Conservation (phyloP, 306 rosid genomes). For the Malus asiatica region DNA sequence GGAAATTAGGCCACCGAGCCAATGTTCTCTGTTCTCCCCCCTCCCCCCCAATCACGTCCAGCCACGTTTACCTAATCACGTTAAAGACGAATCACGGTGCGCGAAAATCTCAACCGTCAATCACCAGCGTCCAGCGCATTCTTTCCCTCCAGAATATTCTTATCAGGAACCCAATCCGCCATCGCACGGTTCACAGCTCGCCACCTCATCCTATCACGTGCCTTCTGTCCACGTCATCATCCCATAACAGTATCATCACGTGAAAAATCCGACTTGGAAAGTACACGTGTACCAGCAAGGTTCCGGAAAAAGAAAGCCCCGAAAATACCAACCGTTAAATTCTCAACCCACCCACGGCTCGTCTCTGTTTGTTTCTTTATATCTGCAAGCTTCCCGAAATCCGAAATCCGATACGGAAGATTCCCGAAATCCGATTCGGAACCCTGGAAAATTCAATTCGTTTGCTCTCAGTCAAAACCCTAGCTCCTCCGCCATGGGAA, state of each 20-base stretch:
- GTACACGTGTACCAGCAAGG: conserved; percentile 8
- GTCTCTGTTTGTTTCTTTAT: no score
- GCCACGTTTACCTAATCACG: neutral
- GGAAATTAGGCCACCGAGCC: neutral
- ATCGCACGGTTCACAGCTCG: neutral
- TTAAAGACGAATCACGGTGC: neutral
- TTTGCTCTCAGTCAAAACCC: conserved; percentile 1
- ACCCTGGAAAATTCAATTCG: neutral
- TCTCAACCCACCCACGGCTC: neutral
- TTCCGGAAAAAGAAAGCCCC: conserved; percentile 23
- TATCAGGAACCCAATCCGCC: conserved; percentile 3
- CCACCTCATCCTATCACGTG: conserved; percentile 15
- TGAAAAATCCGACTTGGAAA: conserved; percentile 27
- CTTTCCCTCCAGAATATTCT: conserved; percentile 25
- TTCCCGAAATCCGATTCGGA: neutral
- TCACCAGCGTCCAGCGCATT: conserved; percentile 22
- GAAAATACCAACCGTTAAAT: conserved; percentile 14
- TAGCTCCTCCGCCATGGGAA: conserved; percentile 36
- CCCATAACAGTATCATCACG: neutral
- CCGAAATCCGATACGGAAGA: neutral
- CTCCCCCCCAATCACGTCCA: neutral
- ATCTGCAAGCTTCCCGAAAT: neutral
- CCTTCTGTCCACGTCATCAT: neutral
- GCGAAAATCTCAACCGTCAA: neutral
- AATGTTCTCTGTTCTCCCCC: neutral